Base-by-base conservation (phyloP, 148 eudicot species). In the Nepenthes mirabilis region DNA sequence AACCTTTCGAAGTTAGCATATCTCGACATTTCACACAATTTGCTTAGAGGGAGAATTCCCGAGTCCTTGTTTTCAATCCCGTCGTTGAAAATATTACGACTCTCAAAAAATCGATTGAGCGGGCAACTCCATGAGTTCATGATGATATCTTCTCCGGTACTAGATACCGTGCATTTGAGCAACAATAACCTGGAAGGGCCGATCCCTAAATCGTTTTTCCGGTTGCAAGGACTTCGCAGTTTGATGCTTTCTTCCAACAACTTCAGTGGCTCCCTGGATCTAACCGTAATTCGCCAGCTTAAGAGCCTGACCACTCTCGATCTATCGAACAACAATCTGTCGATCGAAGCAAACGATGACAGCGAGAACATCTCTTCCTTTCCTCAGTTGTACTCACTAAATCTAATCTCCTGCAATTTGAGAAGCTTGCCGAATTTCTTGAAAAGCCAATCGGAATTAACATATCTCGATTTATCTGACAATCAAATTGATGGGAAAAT, bases 31-130 rank as follows among this genome's bases (percentile, higher is more conserved):
- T 60, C 53, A 5, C 2, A 9, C 52, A 86, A 83, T 67, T 65
- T 47, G 1, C 59, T 86, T 37, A 32, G n/a, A 32, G 93, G 84
- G 11, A 65, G 57, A 57, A 72, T 86, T 40, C 93, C 93, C 0
- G 13, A 23, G 23, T 23, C 23, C 0, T 23, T 23, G 23, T 23
- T 23, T 23, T 23, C 23, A 23, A 23, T 23, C 0, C 23, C 23
- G 23, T 23, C 0, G 23, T 23, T 23, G 23, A 0, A 23, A 23
- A 0, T 0, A 23, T 23, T 23, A 23, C 23, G 0, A 23, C 23
- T 23, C 23, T 23, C 23, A 23, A 0, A 23, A 23, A 23, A 23
- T 23, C 23, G 0, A 23, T 23, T 23, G 23, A 23, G 23, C 23
- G 23, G 23, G 23, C 23, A 0, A 23, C 65, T 66, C 52, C 0